A percentile compares a stretch with the other conserved stretches of the same genome.
These are phyloP conservation scores for Fusarium agapanthi DNA, from an alignment of 2,329 filamentous ascomycete species.

Conservation along the genomic window DNA sequence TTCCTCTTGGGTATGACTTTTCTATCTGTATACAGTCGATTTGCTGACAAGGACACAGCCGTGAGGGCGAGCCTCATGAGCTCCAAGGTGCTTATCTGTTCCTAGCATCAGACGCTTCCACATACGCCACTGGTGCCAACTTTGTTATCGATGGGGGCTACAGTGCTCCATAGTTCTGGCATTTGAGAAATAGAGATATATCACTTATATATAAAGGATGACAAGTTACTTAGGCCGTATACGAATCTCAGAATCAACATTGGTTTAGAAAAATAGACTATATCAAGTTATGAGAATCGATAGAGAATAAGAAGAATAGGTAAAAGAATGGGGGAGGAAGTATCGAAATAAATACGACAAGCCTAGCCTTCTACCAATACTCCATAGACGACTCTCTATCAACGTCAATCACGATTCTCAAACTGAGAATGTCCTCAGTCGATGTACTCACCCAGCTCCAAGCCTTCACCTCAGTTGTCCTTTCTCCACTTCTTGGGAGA, in stretches of 20 bases:
- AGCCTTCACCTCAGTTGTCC: not conserved
- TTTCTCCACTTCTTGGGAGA: not conserved
- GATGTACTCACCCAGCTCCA: not conserved
- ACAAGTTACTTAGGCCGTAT: not conserved
- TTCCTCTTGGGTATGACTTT: constrained; percentile 32
- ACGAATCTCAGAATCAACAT: not conserved
- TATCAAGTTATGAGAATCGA: not conserved
- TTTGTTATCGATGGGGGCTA: constrained; percentile 46
- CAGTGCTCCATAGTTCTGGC: constrained; percentile 32
- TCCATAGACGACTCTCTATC: not conserved
- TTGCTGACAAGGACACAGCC: constrained; percentile 29
- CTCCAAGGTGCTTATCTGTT: constrained; percentile 40
- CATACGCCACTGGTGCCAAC: constrained; percentile 46
- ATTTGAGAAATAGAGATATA: not conserved
- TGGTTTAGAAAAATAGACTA: not conserved
- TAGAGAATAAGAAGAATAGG: not conserved
- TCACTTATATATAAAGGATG: not conserved
- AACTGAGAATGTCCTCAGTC: not conserved
- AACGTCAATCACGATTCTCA: not conserved
- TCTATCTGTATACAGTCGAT: not conserved
- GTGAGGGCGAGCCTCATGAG: constrained; percentile 41
- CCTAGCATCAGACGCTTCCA: constrained; percentile 45
- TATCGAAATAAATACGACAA: not conserved
- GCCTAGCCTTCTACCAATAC: too few species aligned
- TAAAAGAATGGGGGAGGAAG: not conserved